These are phyloP conservation scores for Ganoderma resinaceum DNA, from an alignment of 1,284 basidiomycete species.

Conservation along the genomic window DNA sequence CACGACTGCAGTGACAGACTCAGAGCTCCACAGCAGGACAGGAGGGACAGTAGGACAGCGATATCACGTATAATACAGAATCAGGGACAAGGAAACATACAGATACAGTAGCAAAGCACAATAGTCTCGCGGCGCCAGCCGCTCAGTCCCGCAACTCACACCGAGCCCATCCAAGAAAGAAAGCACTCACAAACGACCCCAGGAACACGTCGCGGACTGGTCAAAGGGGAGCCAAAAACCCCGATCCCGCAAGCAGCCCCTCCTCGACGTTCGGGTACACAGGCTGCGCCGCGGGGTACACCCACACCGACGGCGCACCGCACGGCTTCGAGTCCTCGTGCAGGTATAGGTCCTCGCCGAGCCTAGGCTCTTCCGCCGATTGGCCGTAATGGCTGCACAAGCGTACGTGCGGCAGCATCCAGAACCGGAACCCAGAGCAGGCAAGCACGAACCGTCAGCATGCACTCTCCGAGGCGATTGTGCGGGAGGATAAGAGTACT, in stretches of 20 bases:
- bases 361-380: neutral
- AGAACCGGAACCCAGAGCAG: neutral
- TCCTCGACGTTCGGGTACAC: neutral
- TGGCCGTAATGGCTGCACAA: neutral
- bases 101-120: too few relatives aligned
- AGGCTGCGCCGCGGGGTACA: neutral
- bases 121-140: too few relatives aligned
- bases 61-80: too few relatives aligned
- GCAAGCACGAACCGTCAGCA: neutral
- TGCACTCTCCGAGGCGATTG: too few relatives aligned
- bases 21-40: too few relatives aligned
- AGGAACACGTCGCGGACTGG: too few relatives aligned
- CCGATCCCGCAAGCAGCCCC: neutral
- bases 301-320: neutral
- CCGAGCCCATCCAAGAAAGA: neutral
- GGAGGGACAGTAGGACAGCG: too few relatives aligned
- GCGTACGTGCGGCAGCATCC: too few relatives aligned
- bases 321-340: slow-evolving; percentile 3
- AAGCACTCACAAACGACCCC: neutral
- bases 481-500: neutral
- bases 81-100: too few relatives aligned
- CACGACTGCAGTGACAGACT: too few relatives aligned
- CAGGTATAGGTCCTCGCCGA: neutral
- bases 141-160: too few relatives aligned
- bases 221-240: neutral